Evolutionary conservation across 257 asterid genomes (phyloP).

Genomic region (Ehretia macrophylla): DNA sequence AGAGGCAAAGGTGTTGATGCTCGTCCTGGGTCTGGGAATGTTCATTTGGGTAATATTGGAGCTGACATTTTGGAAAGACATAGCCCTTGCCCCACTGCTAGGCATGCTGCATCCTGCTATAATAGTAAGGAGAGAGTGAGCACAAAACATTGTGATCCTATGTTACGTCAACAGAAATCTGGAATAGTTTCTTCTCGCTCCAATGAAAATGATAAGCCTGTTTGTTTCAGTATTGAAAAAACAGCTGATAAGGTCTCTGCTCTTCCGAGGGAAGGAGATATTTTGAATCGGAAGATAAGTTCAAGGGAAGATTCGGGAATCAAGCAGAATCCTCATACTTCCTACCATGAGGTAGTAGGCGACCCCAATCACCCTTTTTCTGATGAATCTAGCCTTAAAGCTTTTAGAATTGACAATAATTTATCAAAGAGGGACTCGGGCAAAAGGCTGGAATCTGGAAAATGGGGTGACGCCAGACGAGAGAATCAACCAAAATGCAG

Average conservation of each 20-base stretch:
- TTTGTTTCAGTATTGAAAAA: slow-evolving; percentile 13
- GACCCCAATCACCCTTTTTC: slow-evolving; percentile 21
- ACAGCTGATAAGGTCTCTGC: slow-evolving; percentile 20
- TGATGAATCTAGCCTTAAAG: slow-evolving; percentile 28
- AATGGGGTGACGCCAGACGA: slow-evolving; percentile 26
- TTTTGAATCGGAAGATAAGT: slow-evolving; percentile 26
- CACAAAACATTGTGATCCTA: slow-evolving; percentile 7
- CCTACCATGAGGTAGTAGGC: slow-evolving; percentile 23
- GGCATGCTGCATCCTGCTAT: slow-evolving; percentile 18
- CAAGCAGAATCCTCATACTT: slow-evolving; percentile 24
- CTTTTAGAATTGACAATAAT: slow-evolving; percentile 24
- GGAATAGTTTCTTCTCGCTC: slow-evolving; percentile 22
- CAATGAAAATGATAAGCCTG: slow-evolving; percentile 18
- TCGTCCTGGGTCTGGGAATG: too few species aligned
- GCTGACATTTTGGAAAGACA: too few species aligned
- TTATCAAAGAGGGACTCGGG: slow-evolving; percentile 32
- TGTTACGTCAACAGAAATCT: slow-evolving; percentile 24
- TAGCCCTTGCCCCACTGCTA: slow-evolving; percentile 12
- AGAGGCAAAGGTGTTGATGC: too few species aligned
- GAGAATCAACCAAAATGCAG: slow-evolving; percentile 29
- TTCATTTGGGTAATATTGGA: too few species aligned
- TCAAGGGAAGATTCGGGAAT: slow-evolving; percentile 22
- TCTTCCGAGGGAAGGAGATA: slow-evolving; percentile 25
- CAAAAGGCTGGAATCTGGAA: slow-evolving; percentile 29
- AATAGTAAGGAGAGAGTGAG: slow-evolving; percentile 18